Evolutionary conservation across 2,329 filamentous ascomycete genomes (phyloP).

Genomic region (Ascochyta lentis): DNA sequence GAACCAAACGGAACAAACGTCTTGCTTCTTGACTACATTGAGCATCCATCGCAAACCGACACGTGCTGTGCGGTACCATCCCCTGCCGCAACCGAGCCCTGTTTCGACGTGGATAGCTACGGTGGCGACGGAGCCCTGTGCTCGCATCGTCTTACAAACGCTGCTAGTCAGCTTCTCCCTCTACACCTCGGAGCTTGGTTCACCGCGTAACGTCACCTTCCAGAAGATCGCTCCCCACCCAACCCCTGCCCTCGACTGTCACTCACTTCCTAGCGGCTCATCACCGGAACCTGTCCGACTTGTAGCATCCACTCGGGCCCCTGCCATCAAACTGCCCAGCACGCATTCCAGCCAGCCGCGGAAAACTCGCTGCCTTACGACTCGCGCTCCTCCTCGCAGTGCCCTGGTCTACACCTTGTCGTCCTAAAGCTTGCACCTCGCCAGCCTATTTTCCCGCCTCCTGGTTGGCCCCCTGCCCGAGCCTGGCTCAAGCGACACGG

Average conservation of each 20-base stretch:
- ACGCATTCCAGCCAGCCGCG: conserved; percentile 28
- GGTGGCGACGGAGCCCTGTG: conserved; percentile 5
- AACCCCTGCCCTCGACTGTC: conserved; percentile 18
- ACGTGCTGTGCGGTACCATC: conserved; percentile 23
- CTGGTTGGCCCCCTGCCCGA: conserved; percentile 27
- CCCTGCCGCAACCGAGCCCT: conserved; percentile 24
- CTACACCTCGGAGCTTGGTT: conserved; percentile 33
- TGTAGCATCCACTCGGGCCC: conserved; percentile 26
- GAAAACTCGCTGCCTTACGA: conserved; percentile 25
- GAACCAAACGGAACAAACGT: neutral
- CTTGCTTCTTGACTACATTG: conserved; percentile 15
- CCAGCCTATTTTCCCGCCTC: conserved; percentile 12
- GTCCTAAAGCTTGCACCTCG: conserved; percentile 19
- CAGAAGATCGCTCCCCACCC: conserved; percentile 22
- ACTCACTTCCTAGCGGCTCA: conserved; percentile 21
- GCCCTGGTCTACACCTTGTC: neutral
- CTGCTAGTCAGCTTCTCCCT: conserved; percentile 24
- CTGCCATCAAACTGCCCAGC: conserved; percentile 26
- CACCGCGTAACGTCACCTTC: conserved; percentile 38
- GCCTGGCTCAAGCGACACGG: conserved; percentile 34
- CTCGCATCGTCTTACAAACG: conserved; percentile 31
- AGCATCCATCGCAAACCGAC: conserved; percentile 24
- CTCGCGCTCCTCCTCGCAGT: conserved; percentile 19
- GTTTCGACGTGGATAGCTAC: conserved; percentile 27
- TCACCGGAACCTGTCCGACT: conserved; percentile 24